Evolutionary conservation across 164 flowering plant genomes (phyloP).

Genomic region (Taxillus chinensis): DNA sequence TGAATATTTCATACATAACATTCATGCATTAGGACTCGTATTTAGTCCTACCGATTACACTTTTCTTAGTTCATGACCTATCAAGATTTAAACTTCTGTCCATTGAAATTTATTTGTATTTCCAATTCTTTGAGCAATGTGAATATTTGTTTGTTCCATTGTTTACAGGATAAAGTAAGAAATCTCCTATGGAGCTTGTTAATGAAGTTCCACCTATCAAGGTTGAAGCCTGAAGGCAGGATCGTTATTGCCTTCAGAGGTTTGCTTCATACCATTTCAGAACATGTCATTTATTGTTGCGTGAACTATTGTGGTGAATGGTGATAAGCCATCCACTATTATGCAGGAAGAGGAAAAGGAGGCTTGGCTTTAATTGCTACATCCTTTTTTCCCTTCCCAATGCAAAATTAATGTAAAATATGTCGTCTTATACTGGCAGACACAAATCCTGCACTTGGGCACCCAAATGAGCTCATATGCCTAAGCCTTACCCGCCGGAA

Average conservation of each 20-base stretch:
- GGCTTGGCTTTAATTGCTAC: too few relatives aligned
- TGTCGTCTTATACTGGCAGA: constrained; percentile 30
- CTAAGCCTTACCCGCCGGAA: constrained; percentile 60
- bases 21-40: too few relatives aligned
- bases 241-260: constrained; percentile 92
- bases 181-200: constrained; percentile 98
- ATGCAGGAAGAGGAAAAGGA: too few relatives aligned
- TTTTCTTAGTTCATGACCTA: too few relatives aligned
- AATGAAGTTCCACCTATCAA: constrained; percentile 95
- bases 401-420: too few relatives aligned
- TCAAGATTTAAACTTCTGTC: too few relatives aligned
- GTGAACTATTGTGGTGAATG: not conserved
- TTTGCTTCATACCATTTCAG: constrained; percentile 10
- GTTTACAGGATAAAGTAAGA: constrained; percentile 65
- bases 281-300: not conserved
- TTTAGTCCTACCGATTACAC: too few relatives aligned
- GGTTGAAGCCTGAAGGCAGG: constrained; percentile 73
- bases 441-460: constrained; percentile 81
- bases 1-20: too few relatives aligned
- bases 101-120: too few relatives aligned
- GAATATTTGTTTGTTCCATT: not conserved
- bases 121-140: too few relatives aligned
- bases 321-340: not conserved
- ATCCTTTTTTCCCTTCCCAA: too few relatives aligned
- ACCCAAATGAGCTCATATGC: constrained; percentile 94